These are phyloP conservation scores for Boletus mariae DNA, from an alignment of 1,284 basidiomycete species.

Conservation along the genomic window DNA sequence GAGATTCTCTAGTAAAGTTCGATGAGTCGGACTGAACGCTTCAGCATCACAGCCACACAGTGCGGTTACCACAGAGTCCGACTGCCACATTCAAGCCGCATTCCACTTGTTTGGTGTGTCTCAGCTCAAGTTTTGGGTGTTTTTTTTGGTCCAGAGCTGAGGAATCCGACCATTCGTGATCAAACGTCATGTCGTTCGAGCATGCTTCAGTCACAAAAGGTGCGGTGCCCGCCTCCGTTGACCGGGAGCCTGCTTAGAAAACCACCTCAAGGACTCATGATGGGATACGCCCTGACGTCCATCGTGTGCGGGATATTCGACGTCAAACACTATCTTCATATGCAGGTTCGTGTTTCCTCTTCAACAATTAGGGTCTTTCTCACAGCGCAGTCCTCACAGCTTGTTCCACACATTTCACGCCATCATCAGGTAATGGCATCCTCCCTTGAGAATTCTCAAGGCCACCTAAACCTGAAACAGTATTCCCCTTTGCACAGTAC, in stretches of 20 bases:
- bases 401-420: conserved; percentile 66
- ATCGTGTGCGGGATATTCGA: conserved; percentile 75
- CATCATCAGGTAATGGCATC: conserved; percentile 57
- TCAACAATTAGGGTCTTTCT: conserved; percentile 7
- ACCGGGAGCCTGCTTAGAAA: not conserved
- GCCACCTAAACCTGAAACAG: conserved; percentile 23
- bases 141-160: not conserved
- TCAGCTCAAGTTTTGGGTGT: not conserved
- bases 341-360: conserved; percentile 51
- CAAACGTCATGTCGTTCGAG: conserved; percentile 62
- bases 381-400: conserved; percentile 34
- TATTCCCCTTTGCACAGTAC: conserved; percentile 50
- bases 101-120: not conserved
- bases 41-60: conserved; percentile 11
- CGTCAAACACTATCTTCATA: conserved; percentile 82
- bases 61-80: not conserved
- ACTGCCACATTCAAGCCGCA: not conserved
- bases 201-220: conserved; percentile 80
- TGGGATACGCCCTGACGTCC: conserved; percentile 65
- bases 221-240: conserved; percentile 21
- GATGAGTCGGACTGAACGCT: not conserved
- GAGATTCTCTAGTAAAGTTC: too few relatives aligned
- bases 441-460: conserved; percentile 9
- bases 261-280: conserved; percentile 63
- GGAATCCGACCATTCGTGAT: not conserved